Evolutionary conservation across 306 rosid genomes (phyloP).

Genomic region (Sophora flavescens): DNA sequence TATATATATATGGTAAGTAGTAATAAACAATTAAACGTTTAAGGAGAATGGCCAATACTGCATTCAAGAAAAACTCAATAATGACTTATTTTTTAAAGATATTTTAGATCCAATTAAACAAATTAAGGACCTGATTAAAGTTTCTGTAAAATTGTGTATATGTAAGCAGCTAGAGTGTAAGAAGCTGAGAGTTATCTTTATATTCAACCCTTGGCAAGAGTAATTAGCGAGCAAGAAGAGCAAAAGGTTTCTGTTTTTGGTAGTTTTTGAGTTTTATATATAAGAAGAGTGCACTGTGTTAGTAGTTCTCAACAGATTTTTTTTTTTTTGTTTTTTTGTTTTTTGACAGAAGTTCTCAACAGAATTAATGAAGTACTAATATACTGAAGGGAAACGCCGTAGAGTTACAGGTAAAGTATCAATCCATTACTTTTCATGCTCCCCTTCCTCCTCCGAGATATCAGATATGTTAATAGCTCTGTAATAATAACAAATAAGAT

Average conservation of each 20-base stretch:
- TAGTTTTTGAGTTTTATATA: not conserved
- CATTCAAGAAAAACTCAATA: no score
- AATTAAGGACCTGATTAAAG: not conserved
- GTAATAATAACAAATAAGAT: no score
- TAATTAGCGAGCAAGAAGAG: not conserved
- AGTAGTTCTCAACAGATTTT: not conserved
- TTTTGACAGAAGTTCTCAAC: not conserved
- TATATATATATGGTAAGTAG: not conserved
- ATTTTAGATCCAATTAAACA: not conserved
- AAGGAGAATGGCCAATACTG: no score
- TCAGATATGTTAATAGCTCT: no score
- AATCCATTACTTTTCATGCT: not conserved
- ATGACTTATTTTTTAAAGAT: not conserved
- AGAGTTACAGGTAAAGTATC: not conserved
- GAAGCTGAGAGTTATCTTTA: no score
- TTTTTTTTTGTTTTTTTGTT: not conserved
- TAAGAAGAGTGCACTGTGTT: not conserved
- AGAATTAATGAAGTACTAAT: not conserved
- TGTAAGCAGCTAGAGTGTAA: not conserved
- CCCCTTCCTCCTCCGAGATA: no score
- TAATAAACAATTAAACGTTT: no score
- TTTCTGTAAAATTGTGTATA: not conserved
- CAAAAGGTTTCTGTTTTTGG: not conserved
- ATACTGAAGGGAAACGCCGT: not conserved
- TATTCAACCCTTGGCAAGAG: no score